These are phyloP conservation scores for Paramecium biaurelia DNA, from an alignment of 73 alveolate genomes.

Conservation along the genomic window DNA sequence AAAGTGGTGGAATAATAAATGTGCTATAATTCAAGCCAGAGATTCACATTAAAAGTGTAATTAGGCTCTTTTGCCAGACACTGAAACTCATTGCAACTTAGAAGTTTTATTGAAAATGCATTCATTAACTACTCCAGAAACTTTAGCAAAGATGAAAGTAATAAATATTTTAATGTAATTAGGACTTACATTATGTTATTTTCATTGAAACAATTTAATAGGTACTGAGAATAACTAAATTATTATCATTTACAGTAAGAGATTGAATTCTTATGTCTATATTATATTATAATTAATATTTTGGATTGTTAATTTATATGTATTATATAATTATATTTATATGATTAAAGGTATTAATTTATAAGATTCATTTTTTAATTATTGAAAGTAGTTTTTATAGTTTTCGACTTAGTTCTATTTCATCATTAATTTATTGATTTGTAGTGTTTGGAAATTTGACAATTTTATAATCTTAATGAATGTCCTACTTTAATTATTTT, in stretches of 20 bases:
- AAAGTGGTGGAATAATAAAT: conserved; percentile 54
- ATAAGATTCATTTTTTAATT: background rate
- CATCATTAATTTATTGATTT: background rate
- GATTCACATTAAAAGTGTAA: conserved; percentile 56
- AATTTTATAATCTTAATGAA: background rate
- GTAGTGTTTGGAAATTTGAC: background rate
- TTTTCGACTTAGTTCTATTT: background rate
- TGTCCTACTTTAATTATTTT: background rate
- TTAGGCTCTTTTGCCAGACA: conserved; percentile 34
- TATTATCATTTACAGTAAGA: conserved; percentile 37
- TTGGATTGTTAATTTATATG: background rate
- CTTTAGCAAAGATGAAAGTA: conserved; percentile 30
- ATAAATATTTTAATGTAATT: background rate
- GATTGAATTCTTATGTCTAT: background rate
- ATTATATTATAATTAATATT: background rate
- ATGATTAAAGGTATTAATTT: background rate
- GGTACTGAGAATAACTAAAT: conserved; percentile 13
- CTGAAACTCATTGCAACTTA: conserved; percentile 59
- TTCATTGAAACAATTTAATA: conserved; percentile 29
- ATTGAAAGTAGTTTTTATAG: background rate
- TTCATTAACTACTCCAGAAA: conserved; percentile 20
- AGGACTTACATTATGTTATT: conserved; percentile 46
- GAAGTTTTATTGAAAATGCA: conserved; percentile 54
- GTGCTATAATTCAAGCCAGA: conserved; percentile 52
- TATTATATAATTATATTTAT: background rate